Evolutionary conservation across 495 filamentous ascomycete genomes (phyloP).

Genomic region (Poronia punctata): DNA sequence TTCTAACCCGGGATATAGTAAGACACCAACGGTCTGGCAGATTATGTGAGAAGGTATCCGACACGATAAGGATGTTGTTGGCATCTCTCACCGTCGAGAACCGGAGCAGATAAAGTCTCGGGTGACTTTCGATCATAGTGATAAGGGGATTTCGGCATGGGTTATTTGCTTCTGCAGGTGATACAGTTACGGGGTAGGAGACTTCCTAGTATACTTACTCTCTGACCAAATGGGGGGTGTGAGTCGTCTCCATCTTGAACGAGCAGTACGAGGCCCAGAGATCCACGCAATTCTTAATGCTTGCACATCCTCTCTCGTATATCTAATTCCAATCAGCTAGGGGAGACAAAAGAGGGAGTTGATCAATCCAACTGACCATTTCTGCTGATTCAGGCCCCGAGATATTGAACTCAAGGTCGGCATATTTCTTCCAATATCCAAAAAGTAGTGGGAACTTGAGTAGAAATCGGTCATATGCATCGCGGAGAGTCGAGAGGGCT

Average conservation of each 20-base stretch:
- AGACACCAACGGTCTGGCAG: slow-evolving; percentile 48
- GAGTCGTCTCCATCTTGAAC: slow-evolving; percentile 95
- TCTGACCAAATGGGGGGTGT: slow-evolving; percentile 92
- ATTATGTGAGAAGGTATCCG: slow-evolving; percentile 52
- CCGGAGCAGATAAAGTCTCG: slow-evolving; percentile 24
- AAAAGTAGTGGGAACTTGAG: slow-evolving; percentile 94
- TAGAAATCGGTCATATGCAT: slow-evolving; percentile 85
- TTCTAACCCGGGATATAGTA: slow-evolving; percentile 36
- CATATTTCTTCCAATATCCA: slow-evolving; percentile 99
- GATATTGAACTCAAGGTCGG: slow-evolving; percentile 93
- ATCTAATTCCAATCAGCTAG: slow-evolving; percentile 46
- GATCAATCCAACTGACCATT: too few relatives aligned
- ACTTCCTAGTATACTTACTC: slow-evolving; percentile 84
- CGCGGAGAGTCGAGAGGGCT: slow-evolving; percentile 76
- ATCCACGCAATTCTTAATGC: slow-evolving; percentile 87
- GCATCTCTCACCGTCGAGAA: slow-evolving; percentile 47
- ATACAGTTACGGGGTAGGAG: slow-evolving; percentile 62
- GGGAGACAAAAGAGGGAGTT: neutral
- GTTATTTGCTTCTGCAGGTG: slow-evolving; percentile 27
- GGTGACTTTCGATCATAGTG: slow-evolving; percentile 16
- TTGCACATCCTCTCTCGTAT: slow-evolving; percentile 91
- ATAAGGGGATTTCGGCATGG: slow-evolving; percentile 25
- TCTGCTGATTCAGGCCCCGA: slow-evolving; percentile 95
- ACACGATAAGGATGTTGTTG: slow-evolving; percentile 42
- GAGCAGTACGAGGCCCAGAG: slow-evolving; percentile 95